These are phyloP conservation scores for Chrysoporthe deuterocubensis DNA, from an alignment of 2,329 filamentous ascomycete genomes.

Conservation along the genomic window DNA sequence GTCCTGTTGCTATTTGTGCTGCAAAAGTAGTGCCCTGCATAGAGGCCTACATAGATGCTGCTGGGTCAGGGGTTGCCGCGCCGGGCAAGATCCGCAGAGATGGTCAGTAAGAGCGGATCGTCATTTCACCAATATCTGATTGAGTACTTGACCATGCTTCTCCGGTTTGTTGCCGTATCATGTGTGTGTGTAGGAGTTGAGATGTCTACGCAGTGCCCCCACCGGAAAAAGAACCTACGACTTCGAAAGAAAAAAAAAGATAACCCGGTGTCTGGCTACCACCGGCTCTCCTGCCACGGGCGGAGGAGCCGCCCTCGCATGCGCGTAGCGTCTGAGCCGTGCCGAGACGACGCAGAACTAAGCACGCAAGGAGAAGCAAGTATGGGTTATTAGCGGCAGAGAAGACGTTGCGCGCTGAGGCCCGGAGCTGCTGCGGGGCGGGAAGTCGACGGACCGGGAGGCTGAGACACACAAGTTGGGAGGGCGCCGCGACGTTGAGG, in stretches of 20 bases:
- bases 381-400: not conserved
- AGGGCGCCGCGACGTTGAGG: too few species aligned
- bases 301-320: not conserved
- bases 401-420: not conserved
- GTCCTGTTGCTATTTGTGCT: not conserved
- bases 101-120: not conserved
- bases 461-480: too few species aligned
- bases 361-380: not conserved
- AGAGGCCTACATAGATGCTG: not conserved
- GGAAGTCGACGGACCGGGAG: too few species aligned
- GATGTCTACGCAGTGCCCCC: not conserved
- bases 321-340: not conserved
- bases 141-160: not conserved
- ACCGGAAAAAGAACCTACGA: too few species aligned
- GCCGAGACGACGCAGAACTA: slow-evolving; percentile 1
- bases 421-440: too few species aligned
- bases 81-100: not conserved
- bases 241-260: not conserved
- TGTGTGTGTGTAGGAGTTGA: not conserved
- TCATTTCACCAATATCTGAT: not conserved
- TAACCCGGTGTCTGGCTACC: not conserved
- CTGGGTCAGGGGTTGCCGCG: not conserved
- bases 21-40: not conserved
- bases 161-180: not conserved
- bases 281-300: not conserved